These are phyloP conservation scores for Cyclocybe cylindracea DNA, from an alignment of 768 basidiomycete species.

Conservation along the genomic window DNA sequence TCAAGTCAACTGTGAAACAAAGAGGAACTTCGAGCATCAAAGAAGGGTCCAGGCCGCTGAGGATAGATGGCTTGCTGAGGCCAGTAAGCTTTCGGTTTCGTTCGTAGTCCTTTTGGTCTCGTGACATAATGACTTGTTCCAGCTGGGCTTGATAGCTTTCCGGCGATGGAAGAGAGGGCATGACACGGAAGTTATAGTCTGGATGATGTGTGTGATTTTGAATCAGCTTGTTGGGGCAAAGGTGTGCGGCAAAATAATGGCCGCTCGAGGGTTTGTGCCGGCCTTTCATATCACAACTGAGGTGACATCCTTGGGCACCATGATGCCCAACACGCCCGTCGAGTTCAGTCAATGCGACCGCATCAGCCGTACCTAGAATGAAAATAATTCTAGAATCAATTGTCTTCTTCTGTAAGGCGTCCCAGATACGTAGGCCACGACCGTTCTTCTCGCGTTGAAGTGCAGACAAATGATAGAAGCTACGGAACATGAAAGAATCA, in stretches of 20 bases:
- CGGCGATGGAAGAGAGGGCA: too few species aligned
- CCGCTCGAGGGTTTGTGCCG: constrained; percentile 14
- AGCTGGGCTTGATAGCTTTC: too few species aligned
- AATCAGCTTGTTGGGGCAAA: too few species aligned
- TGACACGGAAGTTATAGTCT: too few species aligned
- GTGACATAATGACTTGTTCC: too few species aligned
- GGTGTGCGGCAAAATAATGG: too few species aligned
- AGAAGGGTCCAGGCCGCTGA: too few species aligned
- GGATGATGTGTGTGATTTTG: too few species aligned
- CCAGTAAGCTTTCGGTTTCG: too few species aligned
- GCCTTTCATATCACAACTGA: constrained; percentile 30
- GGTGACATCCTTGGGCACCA: constrained; percentile 33
- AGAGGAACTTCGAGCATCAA: constrained; percentile 23
- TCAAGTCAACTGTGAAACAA: constrained; percentile 34
- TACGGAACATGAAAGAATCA: constrained; percentile 35
- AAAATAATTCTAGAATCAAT: constrained; percentile 7
- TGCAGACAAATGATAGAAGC: constrained; percentile 29
- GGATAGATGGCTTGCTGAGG: too few species aligned
- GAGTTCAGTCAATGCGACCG: constrained; percentile 13
- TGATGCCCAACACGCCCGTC: constrained; percentile 33
- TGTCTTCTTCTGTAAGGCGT: constrained; percentile 16
- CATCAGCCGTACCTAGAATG: constrained; percentile 26
- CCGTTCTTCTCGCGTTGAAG: constrained; percentile 20
- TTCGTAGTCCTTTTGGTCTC: too few species aligned
- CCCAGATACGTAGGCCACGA: constrained; percentile 31